Evolutionary conservation across 305 asterid genomes (phyloP).

Genomic region (Striga hermonthica): DNA sequence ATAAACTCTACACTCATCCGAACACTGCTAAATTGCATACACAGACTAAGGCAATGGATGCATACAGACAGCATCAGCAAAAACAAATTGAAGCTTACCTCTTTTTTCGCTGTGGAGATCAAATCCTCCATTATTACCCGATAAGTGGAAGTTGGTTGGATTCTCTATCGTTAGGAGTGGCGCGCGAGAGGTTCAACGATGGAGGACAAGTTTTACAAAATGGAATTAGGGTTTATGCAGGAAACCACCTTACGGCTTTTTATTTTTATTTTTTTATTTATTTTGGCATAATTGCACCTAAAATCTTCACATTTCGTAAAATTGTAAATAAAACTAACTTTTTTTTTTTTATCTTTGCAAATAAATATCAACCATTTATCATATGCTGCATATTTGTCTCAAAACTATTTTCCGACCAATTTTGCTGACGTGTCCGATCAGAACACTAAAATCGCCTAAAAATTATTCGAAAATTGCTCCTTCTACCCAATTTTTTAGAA

Average conservation of each 20-base stretch:
- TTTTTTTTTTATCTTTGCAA: no score
- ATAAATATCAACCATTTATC: no score
- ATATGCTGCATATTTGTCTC: no score
- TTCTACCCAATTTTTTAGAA: no score
- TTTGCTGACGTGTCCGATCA: no score
- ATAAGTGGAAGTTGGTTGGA: background rate
- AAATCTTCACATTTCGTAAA: background rate
- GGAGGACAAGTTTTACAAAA: background rate
- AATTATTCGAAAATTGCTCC: no score
- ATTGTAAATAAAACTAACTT: no score
- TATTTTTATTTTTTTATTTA: background rate
- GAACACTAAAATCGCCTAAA: no score
- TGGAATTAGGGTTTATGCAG: conserved; percentile 30
- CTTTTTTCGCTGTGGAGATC: conserved; percentile 44
- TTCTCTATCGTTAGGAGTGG: background rate
- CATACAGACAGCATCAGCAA: background rate
- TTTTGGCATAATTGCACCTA: background rate
- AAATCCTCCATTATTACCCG: conserved; percentile 41
- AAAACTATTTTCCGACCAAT: no score
- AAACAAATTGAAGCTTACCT: conserved; percentile 35
- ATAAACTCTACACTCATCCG: conserved; percentile 7
- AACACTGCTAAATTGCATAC: background rate
- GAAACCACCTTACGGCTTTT: conserved; percentile 2
- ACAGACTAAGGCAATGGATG: background rate
- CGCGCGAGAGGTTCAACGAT: background rate